Percentiles rank a stretch among this genome's conserved stretches.
Evolutionary conservation across 106 monocot genomes (phyloP).

Genomic region (Apostasia ramifera): DNA sequence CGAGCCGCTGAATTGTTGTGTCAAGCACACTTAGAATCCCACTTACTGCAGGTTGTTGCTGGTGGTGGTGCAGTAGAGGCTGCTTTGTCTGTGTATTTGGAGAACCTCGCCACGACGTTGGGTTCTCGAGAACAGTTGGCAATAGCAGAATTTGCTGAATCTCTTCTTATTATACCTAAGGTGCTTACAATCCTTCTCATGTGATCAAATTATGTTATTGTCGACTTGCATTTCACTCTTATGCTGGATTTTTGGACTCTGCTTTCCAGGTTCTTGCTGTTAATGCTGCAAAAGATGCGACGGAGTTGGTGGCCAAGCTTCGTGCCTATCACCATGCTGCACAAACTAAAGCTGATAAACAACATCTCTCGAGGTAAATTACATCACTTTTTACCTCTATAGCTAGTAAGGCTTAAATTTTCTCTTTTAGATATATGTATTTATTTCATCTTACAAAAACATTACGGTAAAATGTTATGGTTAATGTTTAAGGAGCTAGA

Average conservation of each 20-base stretch:
- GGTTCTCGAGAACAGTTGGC: slow-evolving; percentile 76
- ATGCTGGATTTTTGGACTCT: not conserved
- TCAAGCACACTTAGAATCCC: too few species aligned
- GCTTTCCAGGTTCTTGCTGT: slow-evolving; percentile 77
- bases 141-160: slow-evolving; percentile 71
- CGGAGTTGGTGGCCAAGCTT: slow-evolving; percentile 91
- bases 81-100: slow-evolving; percentile 69
- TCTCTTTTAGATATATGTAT: not conserved
- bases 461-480: too few species aligned
- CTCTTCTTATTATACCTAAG: slow-evolving; percentile 64
- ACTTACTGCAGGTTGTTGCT: slow-evolving; percentile 59
- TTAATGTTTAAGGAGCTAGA: too few species aligned
- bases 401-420: not conserved
- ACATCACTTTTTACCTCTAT: not conserved
- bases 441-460: too few species aligned
- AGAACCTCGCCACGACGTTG: slow-evolving; percentile 70
- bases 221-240: not conserved
- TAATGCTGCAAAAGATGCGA: slow-evolving; percentile 98
- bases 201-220: not conserved
- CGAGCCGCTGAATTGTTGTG: too few species aligned
- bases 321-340: slow-evolving; percentile 93
- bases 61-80: slow-evolving; percentile 83
- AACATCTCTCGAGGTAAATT: slow-evolving; percentile 75
- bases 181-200: slow-evolving; percentile 7
- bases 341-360: slow-evolving; percentile 93